Conservation (phyloP, 768 basidiomycete species). For the Hygrocybe punicea region DNA sequence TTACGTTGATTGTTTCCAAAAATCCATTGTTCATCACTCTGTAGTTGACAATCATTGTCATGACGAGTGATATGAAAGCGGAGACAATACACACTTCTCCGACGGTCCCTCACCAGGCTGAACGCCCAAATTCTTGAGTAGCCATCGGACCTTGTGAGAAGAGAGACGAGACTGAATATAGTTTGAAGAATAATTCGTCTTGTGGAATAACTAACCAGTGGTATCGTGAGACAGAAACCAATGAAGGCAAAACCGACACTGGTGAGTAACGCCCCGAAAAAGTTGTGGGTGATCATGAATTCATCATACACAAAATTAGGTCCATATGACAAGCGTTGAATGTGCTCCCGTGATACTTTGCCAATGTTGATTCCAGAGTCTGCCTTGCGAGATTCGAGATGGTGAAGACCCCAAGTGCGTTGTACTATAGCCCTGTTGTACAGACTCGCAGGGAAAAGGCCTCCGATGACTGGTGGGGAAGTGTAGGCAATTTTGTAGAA, state of each 20-base stretch:
- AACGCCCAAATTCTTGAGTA: conserved; percentile 49
- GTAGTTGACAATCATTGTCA: too few species aligned
- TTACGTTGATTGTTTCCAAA: conserved; percentile 65
- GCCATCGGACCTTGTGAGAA: conserved; percentile 50
- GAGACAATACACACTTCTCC: conserved; percentile 49
- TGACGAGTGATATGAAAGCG: not conserved
- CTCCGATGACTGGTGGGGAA: conserved; percentile 25
- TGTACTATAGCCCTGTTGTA: conserved; percentile 33
- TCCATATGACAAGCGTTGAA: conserved; percentile 50
- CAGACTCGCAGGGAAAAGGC: conserved; percentile 10
- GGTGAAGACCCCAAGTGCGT: conserved; percentile 46
- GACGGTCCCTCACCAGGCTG: conserved; percentile 61
- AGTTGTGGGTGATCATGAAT: conserved; percentile 46
- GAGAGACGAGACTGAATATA: not conserved
- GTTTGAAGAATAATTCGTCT: not conserved
- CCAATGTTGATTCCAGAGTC: not conserved
- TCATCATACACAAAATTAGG: conserved; percentile 75
- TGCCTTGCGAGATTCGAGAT: conserved; percentile 17
- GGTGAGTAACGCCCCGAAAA: conserved; percentile 39
- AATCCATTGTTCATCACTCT: conserved; percentile 61
- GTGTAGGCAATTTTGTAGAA: conserved; percentile 27
- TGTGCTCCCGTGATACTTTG: not conserved
- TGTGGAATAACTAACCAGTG: conserved; percentile 38
- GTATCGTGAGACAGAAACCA: conserved; percentile 20
- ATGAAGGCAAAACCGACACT: conserved; percentile 35